These are phyloP conservation scores for Capsicum pubescens DNA, from an alignment of 257 asterid genomes.

Conservation along the genomic window DNA sequence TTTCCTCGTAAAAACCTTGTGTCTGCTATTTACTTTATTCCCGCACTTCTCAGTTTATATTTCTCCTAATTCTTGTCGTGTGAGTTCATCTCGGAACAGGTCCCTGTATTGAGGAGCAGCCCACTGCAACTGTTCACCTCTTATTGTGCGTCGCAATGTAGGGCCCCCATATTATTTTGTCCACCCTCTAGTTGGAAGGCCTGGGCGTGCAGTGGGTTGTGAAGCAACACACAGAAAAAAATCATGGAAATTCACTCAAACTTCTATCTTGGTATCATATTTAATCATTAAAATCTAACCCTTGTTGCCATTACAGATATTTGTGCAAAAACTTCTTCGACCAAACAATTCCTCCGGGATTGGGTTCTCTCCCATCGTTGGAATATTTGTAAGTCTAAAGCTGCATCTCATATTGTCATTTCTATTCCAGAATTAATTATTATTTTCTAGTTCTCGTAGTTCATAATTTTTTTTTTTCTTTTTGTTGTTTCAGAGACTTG, in stretches of 20 bases:
- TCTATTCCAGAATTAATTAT: not conserved
- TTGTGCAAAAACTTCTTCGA: conserved; percentile 14
- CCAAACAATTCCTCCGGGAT: not conserved
- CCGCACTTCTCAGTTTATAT: no score
- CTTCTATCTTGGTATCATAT: not conserved
- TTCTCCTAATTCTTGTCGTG: no score
- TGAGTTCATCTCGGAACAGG: no score
- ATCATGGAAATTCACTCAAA: not conserved
- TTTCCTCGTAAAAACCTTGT: no score
- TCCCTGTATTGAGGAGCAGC: no score
- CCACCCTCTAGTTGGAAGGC: no score
- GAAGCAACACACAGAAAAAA: no score
- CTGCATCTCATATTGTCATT: conserved; percentile 1
- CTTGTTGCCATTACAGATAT: not conserved
- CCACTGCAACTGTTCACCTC: no score
- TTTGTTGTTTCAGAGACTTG: conserved; percentile 16
- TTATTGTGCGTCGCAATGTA: no score
- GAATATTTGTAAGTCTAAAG: not conserved
- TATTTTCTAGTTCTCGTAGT: not conserved
- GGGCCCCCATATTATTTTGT: no score
- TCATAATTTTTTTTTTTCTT: not conserved
- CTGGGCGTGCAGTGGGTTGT: no score
- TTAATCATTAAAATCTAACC: not conserved
- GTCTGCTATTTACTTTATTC: no score
- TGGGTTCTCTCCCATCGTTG: not conserved